Conservation (phyloP, 2,329 filamentous ascomycete species). For the Aspergillus neotritici region DNA sequence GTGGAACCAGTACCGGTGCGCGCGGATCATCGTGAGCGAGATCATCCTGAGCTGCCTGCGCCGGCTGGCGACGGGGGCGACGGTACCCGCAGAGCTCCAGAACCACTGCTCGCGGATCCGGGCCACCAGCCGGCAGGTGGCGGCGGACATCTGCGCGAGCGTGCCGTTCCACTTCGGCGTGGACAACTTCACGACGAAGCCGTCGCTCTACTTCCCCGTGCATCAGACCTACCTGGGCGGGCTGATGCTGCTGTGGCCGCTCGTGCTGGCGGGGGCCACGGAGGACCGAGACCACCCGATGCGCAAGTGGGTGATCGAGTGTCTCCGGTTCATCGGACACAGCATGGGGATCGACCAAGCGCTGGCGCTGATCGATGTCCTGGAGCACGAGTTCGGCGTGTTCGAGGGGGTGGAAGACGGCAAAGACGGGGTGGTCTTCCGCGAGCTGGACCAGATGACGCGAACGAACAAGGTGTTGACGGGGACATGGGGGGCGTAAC, state of each 20-base stretch:
- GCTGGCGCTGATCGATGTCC: conserved; percentile 29
- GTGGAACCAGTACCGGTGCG: conserved; percentile 58
- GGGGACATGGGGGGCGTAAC: conserved; percentile 9
- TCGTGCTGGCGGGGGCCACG: conserved; percentile 32
- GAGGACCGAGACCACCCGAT: conserved; percentile 23
- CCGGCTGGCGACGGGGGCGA: conserved; percentile 17
- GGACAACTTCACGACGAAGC: conserved; percentile 10
- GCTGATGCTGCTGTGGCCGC: conserved; percentile 33
- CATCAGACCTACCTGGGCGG: conserved; percentile 29
- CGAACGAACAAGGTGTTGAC: conserved; percentile 10
- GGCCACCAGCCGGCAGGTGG: conserved; percentile 23
- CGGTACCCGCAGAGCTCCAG: conserved; percentile 26
- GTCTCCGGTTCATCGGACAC: conserved; percentile 30
- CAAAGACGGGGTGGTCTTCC: conserved; percentile 14
- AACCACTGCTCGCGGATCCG: conserved; percentile 27
- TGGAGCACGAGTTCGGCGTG: conserved; percentile 24
- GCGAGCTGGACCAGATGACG: conserved; percentile 5
- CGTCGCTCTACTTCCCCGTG: conserved; percentile 11
- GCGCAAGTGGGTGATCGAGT: conserved; percentile 29
- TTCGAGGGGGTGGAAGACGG: conserved; percentile 19
- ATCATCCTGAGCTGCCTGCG: conserved; percentile 37
- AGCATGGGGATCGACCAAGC: conserved; percentile 36
- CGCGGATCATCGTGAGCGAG: conserved; percentile 50
- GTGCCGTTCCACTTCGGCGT: conserved; percentile 33
- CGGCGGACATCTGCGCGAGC: conserved; percentile 34